Conservation (phyloP, 2,329 filamentous ascomycete species). For the Lasiodiplodia sp. region DNA sequence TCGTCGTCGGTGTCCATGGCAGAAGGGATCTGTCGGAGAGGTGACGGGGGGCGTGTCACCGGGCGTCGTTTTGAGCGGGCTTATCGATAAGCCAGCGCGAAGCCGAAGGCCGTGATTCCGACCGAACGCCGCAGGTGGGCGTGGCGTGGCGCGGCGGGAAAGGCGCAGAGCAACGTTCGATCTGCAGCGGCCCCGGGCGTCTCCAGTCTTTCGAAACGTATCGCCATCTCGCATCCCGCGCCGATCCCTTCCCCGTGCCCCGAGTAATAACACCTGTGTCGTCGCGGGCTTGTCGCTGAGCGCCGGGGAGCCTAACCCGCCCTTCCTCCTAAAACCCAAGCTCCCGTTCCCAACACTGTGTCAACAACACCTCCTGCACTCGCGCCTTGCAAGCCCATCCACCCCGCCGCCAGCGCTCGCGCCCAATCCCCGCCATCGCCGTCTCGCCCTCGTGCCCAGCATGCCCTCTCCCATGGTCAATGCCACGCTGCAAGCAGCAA, state of each 20-base stretch:
- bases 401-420: neutral
- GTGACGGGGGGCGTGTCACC: neutral
- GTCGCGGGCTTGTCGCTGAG: constrained; percentile 9
- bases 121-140: constrained; percentile 7
- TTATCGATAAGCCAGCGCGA: constrained; percentile 23
- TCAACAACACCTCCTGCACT: constrained; percentile 6
- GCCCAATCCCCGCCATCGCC: neutral
- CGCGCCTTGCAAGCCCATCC: neutral
- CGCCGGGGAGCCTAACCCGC: constrained; percentile 22
- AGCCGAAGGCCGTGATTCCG: constrained; percentile 5
- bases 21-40: neutral
- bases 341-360: constrained; percentile 1
- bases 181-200: constrained; percentile 16
- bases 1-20: constrained; percentile 64
- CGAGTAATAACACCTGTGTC: constrained; percentile 10
- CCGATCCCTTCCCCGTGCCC: constrained; percentile 26
- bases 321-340: constrained; percentile 16
- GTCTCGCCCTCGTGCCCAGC: constrained; percentile 42
- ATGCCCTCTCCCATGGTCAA: constrained; percentile 38
- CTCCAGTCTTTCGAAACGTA: constrained; percentile 22
- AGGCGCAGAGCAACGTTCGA: neutral
- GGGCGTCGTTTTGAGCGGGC: neutral
- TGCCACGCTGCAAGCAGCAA: constrained; percentile 37
- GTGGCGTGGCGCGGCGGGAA: neutral
- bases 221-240: constrained; percentile 23